Percentiles rank a stretch among this genome's conserved stretches.
Evolutionary conservation across 495 filamentous ascomycete species (phyloP).

Genomic region (Penicillium egyptiacum): DNA sequence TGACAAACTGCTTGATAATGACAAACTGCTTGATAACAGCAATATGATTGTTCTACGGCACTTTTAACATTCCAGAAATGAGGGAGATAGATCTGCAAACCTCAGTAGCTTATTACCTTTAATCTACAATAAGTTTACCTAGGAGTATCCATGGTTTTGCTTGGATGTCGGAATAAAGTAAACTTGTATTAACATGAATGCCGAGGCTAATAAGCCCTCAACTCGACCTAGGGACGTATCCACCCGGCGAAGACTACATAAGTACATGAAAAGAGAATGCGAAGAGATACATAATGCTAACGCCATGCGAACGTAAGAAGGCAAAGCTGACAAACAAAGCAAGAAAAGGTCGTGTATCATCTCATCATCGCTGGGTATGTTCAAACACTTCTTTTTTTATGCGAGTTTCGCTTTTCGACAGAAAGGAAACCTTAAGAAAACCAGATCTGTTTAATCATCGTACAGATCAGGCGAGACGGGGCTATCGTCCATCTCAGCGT

Average conservation of each 20-base stretch:
- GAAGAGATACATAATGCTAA: background rate
- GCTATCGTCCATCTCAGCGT: conserved; percentile 62
- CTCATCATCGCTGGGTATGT: conserved; percentile 2
- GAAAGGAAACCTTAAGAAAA: background rate
- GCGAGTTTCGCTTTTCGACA: background rate
- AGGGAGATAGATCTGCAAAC: too few species aligned
- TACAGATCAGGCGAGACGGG: conserved; percentile 70
- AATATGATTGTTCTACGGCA: too few species aligned
- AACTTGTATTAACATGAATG: background rate
- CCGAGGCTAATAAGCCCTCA: background rate
- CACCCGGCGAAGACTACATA: background rate
- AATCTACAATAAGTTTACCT: background rate
- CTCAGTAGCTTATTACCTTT: too few species aligned
- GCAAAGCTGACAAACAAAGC: background rate
- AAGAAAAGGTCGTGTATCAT: background rate
- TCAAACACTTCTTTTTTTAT: background rate
- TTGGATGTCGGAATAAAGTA: background rate
- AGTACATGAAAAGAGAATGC: conserved; percentile 1
- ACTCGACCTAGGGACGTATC: background rate
- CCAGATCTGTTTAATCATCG: conserved; percentile 51
- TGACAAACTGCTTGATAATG: too few species aligned
- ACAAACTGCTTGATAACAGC: too few species aligned
- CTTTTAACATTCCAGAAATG: too few species aligned
- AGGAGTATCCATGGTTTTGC: background rate
- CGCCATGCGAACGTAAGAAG: background rate